These are phyloP conservation scores for Flaveria bidentis DNA, from an alignment of 129 eudicot species.

Conservation along the genomic window DNA sequence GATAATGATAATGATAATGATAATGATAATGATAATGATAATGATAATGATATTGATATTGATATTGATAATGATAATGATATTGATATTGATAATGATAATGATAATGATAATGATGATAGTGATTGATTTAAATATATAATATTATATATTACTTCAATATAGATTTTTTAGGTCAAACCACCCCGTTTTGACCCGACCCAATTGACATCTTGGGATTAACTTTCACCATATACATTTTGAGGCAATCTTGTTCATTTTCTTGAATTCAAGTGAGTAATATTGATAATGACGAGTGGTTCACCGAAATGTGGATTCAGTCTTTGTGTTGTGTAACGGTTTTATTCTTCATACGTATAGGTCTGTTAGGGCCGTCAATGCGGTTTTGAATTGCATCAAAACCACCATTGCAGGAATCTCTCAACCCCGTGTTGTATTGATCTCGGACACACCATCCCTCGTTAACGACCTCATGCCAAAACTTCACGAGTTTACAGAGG, in stretches of 20 bases:
- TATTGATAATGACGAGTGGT: too few relatives aligned
- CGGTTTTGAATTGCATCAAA: constrained; percentile 62
- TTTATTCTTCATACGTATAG: constrained; percentile 34
- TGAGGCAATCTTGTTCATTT: too few relatives aligned
- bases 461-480: constrained; percentile 39
- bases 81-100: too few relatives aligned
- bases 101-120: background rate
- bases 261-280: too few relatives aligned
- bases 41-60: too few relatives aligned
- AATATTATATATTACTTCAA: too few relatives aligned
- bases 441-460: constrained; percentile 69
- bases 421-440: constrained; percentile 52
- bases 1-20: background rate
- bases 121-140: too few relatives aligned
- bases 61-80: background rate
- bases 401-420: constrained; percentile 35
- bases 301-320: constrained; percentile 1
- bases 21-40: background rate
- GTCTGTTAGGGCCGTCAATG: constrained; percentile 47
- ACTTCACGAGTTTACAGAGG: constrained; percentile 54
- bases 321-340: constrained; percentile 1
- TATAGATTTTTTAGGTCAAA: too few relatives aligned
- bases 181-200: background rate
- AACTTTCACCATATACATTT: background rate
- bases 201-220: background rate